Evolutionary conservation across 768 basidiomycete species (phyloP).

Genomic region (Auriscalpium vulgare): DNA sequence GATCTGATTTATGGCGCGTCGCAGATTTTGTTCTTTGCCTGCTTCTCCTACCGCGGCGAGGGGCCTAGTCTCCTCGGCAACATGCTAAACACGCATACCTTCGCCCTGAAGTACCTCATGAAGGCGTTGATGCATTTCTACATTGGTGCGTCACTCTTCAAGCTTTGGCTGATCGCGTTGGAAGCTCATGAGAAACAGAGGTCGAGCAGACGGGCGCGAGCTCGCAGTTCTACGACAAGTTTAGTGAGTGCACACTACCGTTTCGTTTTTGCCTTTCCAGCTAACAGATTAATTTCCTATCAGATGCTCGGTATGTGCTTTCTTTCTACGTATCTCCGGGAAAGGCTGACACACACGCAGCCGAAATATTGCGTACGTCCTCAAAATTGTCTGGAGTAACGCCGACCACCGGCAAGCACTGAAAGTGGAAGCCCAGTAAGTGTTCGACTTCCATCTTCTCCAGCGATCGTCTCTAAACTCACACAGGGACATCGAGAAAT

Average conservation of each 20-base stretch:
- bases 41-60: slow-evolving; percentile 55
- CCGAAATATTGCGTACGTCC: slow-evolving; percentile 79
- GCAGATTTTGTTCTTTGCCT: slow-evolving; percentile 69
- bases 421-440: slow-evolving; percentile 68
- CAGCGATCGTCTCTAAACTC: background rate
- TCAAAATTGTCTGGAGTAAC: slow-evolving; percentile 90
- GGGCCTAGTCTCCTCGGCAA: slow-evolving; percentile 70
- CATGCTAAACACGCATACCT: slow-evolving; percentile 72
- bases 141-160: slow-evolving; percentile 50
- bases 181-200: slow-evolving; percentile 41
- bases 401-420: slow-evolving; percentile 83
- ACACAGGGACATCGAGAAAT: slow-evolving; percentile 78
- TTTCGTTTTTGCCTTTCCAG: background rate
- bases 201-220: slow-evolving; percentile 97
- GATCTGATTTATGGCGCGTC: slow-evolving; percentile 1
- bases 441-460: slow-evolving; percentile 6
- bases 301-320: slow-evolving; percentile 45
- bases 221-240: slow-evolving; percentile 98
- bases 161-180: background rate
- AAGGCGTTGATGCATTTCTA: slow-evolving; percentile 90
- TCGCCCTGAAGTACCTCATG: slow-evolving; percentile 86
- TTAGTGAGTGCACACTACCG: slow-evolving; percentile 49
- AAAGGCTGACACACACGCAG: slow-evolving; percentile 27
- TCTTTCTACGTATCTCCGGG: background rate
- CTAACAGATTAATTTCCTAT: background rate